phyloP scores from a whole-genome alignment of 352 stramenopile genomes.

The Bremia lactucae region DNA sequence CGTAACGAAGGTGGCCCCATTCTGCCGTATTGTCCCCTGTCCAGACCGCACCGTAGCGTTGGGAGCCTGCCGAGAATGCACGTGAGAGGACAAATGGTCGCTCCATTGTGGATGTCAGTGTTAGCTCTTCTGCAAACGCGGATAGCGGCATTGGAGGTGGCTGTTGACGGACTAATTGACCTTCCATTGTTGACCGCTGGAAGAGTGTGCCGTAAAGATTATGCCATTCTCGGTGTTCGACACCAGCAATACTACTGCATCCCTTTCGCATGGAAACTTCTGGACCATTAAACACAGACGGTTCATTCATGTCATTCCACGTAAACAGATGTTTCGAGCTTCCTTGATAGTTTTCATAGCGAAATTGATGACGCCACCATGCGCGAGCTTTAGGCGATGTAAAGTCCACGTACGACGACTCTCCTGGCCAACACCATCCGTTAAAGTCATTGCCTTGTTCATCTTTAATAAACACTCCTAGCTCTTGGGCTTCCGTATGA shows the following conservation, averaged over 20 bases:
- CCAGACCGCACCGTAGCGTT: slow-evolving; percentile 96
- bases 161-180: slow-evolving; percentile 74
- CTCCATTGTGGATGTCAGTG: slow-evolving; percentile 37
- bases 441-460: slow-evolving; percentile 95
- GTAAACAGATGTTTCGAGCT: slow-evolving; percentile 91
- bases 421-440: slow-evolving; percentile 99
- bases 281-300: slow-evolving; percentile 97
- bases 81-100: slow-evolving; percentile 96
- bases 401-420: slow-evolving; percentile 98
- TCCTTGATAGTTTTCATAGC: slow-evolving; percentile 90
- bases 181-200: slow-evolving; percentile 92
- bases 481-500: slow-evolving; percentile 59
- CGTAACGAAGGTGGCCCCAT: slow-evolving; percentile 93
- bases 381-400: slow-evolving; percentile 85
- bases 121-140: slow-evolving; percentile 32
- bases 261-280: slow-evolving; percentile 98
- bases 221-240: slow-evolving; percentile 99
- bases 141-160: slow-evolving; percentile 24
- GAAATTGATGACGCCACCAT: slow-evolving; percentile 96
- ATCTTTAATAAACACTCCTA: slow-evolving; percentile 95
- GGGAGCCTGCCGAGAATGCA: slow-evolving; percentile 96
- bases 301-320: slow-evolving; percentile 99
- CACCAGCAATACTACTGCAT: slow-evolving; percentile 80
- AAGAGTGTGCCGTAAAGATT: slow-evolving; percentile 99
- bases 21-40: slow-evolving; percentile 96